Conservation (phyloP, 192 early-diverging fungal genomes). For the Spizellomyces sp. region DNA sequence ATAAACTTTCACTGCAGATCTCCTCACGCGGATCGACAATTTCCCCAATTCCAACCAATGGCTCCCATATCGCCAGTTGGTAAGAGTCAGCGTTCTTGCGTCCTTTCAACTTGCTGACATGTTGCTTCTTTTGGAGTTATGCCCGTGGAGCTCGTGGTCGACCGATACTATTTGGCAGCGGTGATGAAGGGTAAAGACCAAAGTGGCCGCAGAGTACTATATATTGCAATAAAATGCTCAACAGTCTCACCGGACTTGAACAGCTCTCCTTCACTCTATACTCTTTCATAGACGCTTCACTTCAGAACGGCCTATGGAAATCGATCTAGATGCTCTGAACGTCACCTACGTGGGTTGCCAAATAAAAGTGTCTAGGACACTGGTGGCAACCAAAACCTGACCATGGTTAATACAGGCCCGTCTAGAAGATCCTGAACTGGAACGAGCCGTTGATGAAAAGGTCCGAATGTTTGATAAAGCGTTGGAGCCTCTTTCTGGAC, state of each 20-base stretch:
- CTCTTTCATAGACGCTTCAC: constrained; percentile 48
- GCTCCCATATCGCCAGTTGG: constrained; percentile 1
- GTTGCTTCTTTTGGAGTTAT: constrained; percentile 11
- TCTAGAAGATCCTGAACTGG: constrained; percentile 41
- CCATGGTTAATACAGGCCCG: constrained; percentile 23
- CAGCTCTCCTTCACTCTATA: constrained; percentile 47
- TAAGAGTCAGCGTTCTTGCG: not conserved
- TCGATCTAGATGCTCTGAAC: constrained; percentile 37
- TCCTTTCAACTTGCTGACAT: not conserved
- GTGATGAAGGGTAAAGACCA: constrained; percentile 30
- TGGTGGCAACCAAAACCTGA: not conserved
- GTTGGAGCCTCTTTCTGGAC: constrained; percentile 28
- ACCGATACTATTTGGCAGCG: constrained; percentile 41
- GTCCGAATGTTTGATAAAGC: constrained; percentile 29
- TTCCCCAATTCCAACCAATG: no score
- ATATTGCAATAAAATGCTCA: not conserved
- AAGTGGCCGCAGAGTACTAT: not conserved
- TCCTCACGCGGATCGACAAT: no score
- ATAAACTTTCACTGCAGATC: no score
- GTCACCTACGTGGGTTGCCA: constrained; percentile 38
- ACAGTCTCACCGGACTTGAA: not conserved
- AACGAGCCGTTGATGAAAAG: constrained; percentile 37
- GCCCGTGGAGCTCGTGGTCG: constrained; percentile 30
- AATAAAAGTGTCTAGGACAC: not conserved
- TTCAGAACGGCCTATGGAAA: constrained; percentile 38